Evolutionary conservation across 805 yeast species (phyloP), one percentile per base, ranked within the genome.

Genomic region (Tetrapisispora phaffii): DNA sequence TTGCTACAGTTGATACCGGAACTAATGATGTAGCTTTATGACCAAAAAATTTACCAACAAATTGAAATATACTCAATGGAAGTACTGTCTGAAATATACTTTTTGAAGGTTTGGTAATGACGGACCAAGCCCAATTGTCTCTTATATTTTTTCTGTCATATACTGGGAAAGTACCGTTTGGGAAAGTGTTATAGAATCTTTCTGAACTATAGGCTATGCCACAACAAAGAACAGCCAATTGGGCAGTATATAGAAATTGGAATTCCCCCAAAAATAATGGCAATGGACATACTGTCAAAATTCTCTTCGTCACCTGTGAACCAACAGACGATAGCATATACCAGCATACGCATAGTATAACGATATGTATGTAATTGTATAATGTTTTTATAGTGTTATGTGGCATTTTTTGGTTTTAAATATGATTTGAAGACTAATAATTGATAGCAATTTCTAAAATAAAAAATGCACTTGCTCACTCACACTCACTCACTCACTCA

Each of bases 1-100:
- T 79, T 1, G 85, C 79, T 1, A 80, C 84, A 0, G 87, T 78
- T 0, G 86, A 80, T 13, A 81, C 73, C 0, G 85, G 79, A 7
- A 80, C 79, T 35, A 77, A 54, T 6, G 84, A 74, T 0, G 85
- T 80, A 0, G 87, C 86, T 32, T 75, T 72, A 34, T 81, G 72
- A 4, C 79, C 75, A 56, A 78, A 77, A 53, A 71, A 71, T 58
- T 80, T 80, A 2, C 86, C 86, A 16, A 73, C 62, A 52, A 80
- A 79, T 53, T 80, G 87, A 56, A 80, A 78, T 10, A 79, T 57
- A 0, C 85, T 84, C 58, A 81, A 66, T 0, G 88, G 88, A 22
- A 80, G 56, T 8, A 78, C 76, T 0, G 75, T 71, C 45, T 70
- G 68, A 12, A 77, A 45, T 3, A 79, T 59, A 29, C 70, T 68